Percentiles rank a stretch among this genome's conserved stretches.
Conservation (phyloP, 1,284 basidiomycete genomes). For the Apiotrichum domesticum region DNA sequence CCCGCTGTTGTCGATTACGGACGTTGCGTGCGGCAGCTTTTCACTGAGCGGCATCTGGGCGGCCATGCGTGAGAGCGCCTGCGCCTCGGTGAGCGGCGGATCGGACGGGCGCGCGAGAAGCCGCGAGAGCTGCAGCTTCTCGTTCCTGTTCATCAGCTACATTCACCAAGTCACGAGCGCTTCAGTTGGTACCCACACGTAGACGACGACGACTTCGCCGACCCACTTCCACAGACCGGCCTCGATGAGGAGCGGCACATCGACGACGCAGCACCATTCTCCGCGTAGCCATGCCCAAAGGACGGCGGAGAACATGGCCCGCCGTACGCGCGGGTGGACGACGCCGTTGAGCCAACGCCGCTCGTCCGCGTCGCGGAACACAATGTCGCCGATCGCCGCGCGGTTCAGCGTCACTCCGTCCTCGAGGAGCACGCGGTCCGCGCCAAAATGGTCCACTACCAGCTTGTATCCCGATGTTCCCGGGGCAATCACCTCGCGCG, state of each 20-base stretch:
- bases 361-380: constrained; percentile 72
- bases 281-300: constrained; percentile 70
- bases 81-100: constrained; percentile 51
- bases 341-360: constrained; percentile 73
- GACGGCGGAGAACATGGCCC: constrained; percentile 66
- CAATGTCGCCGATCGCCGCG: constrained; percentile 72
- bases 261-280: constrained; percentile 71
- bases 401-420: constrained; percentile 70
- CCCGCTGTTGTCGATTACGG: constrained; percentile 85
- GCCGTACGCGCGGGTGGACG: constrained; percentile 80
- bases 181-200: constrained; percentile 45
- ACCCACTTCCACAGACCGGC: constrained; percentile 80
- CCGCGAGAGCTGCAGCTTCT: constrained; percentile 64
- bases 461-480: constrained; percentile 66
- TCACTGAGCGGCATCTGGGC: constrained; percentile 73
- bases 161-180: no score
- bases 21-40: constrained; percentile 78
- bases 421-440: constrained; percentile 55
- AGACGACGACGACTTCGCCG: constrained; percentile 78
- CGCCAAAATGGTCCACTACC: constrained; percentile 69
- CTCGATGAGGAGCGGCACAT: constrained; percentile 92
- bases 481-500: constrained; percentile 79
- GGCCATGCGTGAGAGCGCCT: constrained; percentile 65
- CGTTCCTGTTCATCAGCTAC: constrained; percentile 31
- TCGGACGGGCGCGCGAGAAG: constrained; percentile 62